phyloP scores from a whole-genome alignment of 306 rosid species.

The Citrullus colocynthis region DNA sequence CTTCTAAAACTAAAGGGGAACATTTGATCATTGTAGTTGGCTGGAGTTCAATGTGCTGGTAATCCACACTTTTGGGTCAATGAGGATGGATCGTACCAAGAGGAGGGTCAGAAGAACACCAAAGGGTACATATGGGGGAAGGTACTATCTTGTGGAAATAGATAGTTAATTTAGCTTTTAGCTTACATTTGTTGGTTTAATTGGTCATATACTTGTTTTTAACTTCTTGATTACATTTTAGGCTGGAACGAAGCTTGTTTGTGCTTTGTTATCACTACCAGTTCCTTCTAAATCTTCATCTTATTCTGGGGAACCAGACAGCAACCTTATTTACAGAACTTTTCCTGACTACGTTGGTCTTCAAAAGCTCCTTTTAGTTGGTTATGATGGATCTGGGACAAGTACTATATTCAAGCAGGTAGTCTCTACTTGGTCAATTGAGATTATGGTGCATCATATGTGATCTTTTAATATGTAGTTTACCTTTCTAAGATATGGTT shows the following conservation, averaged over 20 bases:
- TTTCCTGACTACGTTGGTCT: slow-evolving; percentile 71
- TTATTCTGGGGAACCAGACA: slow-evolving; percentile 46
- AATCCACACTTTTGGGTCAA: slow-evolving; percentile 99
- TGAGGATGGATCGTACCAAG: slow-evolving; percentile 98
- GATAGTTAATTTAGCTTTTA: background rate
- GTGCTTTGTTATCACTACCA: slow-evolving; percentile 82
- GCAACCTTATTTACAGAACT: slow-evolving; percentile 34
- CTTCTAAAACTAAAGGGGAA: background rate
- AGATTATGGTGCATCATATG: background rate
- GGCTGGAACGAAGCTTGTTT: slow-evolving; percentile 94
- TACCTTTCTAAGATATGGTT: background rate
- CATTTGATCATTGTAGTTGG: slow-evolving; percentile 52
- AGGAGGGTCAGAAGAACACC: slow-evolving; percentile 96
- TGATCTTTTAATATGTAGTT: background rate
- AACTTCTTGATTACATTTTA: slow-evolving; percentile 16
- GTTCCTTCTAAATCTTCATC: slow-evolving; percentile 61
- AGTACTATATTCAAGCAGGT: slow-evolving; percentile 99
- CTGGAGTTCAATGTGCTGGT: slow-evolving; percentile 98
- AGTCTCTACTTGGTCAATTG: slow-evolving; percentile 10
- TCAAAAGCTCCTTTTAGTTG: slow-evolving; percentile 91
- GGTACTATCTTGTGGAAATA: slow-evolving; percentile 29
- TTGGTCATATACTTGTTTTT: slow-evolving; percentile 7
- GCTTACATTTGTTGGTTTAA: background rate
- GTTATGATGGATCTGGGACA: slow-evolving; percentile 83
- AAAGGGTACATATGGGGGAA: slow-evolving; percentile 97